A percentile compares a stretch with the other conserved stretches of the same genome.
phyloP scores from a whole-genome alignment of 495 filamentous ascomycete species.

The Penicillium maclennaniae region DNA sequence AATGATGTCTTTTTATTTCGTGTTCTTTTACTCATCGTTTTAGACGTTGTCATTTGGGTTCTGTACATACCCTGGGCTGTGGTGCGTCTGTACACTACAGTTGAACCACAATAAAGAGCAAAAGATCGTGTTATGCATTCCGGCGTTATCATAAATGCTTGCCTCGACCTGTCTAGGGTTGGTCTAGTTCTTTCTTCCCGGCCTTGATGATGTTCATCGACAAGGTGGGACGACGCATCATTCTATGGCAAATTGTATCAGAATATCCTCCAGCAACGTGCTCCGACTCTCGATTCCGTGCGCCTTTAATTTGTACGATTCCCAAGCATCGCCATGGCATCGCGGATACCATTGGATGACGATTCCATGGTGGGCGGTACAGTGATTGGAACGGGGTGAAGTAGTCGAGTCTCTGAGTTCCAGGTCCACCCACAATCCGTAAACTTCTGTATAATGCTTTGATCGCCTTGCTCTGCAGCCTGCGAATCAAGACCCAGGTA shows the following conservation, averaged over 20 bases:
- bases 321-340: slow-evolving; percentile 35
- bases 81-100: slow-evolving; percentile 45
- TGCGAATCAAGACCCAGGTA: slow-evolving; percentile 44
- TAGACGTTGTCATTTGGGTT: slow-evolving; percentile 46
- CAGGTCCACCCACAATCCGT: slow-evolving; percentile 45
- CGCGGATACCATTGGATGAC: slow-evolving; percentile 26
- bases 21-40: slow-evolving; percentile 29
- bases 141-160: slow-evolving; percentile 19
- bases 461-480: slow-evolving; percentile 29
- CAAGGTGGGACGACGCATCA: slow-evolving; percentile 5
- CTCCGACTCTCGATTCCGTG: background rate
- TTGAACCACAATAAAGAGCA: slow-evolving; percentile 45
- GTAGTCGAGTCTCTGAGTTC: slow-evolving; percentile 36
- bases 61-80: slow-evolving; percentile 51
- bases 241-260: background rate
- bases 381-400: slow-evolving; percentile 36
- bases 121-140: slow-evolving; percentile 43
- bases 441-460: slow-evolving; percentile 34
- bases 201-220: slow-evolving; percentile 1
- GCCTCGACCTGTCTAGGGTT: slow-evolving; percentile 2
- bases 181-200: slow-evolving; percentile 1
- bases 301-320: slow-evolving; percentile 21
- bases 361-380: slow-evolving; percentile 23
- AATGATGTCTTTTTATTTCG: slow-evolving; percentile 38
- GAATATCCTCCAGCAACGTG: background rate